Evolutionary conservation across 1,284 basidiomycete species (phyloP), one percentile per base, ranked within the genome.

Genomic region (Boletus sp.): DNA sequence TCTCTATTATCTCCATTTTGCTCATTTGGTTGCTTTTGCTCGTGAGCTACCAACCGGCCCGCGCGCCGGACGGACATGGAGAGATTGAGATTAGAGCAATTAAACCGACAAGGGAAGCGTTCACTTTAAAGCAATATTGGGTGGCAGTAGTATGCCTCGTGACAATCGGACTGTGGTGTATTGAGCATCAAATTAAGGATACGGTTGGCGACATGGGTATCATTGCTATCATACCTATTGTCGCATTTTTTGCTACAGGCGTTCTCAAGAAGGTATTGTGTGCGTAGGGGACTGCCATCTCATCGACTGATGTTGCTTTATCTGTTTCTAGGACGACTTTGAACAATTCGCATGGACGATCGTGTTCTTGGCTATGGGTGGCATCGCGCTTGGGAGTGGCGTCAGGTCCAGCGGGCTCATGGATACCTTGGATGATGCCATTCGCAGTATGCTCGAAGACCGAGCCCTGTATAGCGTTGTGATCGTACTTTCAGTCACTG

Each of bases 291-390:
- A 52, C 23, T 1, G 6, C 25, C 21, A 5, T 27, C 7, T 33
- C 11, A 6, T 37, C 19, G 13, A 28, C 37, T 57, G 38, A 59
- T 10, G 38, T 9, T 56, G 23, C 46, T 58, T 50, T 35, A 38
- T n/a, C 59, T 40, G 13, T 48, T 33, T 19, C 30, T 72, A 95
- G 93, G 93, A 95, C 68, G 95, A 97, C 77, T 97, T 97, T 76
- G 95, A 96, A 71, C 91, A 92, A 69, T 96, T 96, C 78, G 83
- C 91, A 63, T 97, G 95, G 95, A 91, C 91, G 1, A 95, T 97
- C 64, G 94, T 97, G 31, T 92, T 95, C 78, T 81, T 96, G 56
- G 95, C 95, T n/a, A 99, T 99, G 97, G 97, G 97, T 23, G 97
- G 97, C 38, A 97, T 98, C 55, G 94, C 95, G 1, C 85, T 98